phyloP scores from a whole-genome alignment of 2,329 filamentous ascomycete species.

The Penicillium crustosum region DNA sequence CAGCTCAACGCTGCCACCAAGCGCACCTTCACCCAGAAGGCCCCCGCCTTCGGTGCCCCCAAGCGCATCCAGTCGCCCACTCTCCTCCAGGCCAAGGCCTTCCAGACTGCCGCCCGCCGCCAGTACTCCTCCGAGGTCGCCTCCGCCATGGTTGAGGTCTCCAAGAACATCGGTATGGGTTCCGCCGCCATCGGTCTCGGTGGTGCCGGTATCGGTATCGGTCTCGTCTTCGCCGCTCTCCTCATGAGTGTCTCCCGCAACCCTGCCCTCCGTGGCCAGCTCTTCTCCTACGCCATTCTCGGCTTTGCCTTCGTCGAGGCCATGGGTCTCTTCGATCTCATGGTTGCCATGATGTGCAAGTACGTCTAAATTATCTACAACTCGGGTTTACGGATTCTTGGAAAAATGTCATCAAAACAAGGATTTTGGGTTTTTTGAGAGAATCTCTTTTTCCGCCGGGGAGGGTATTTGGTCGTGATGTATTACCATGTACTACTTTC shows the following conservation, averaged over 20 bases:
- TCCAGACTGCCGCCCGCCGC: slow-evolving; percentile 62
- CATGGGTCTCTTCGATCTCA: slow-evolving; percentile 74
- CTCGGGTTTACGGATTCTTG: slow-evolving; percentile 14
- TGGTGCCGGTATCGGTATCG: slow-evolving; percentile 92
- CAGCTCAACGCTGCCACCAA: slow-evolving; percentile 66
- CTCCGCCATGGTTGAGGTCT: slow-evolving; percentile 81
- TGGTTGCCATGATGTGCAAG: slow-evolving; percentile 94
- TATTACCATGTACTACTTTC: slow-evolving; percentile 35
- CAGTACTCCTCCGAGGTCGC: slow-evolving; percentile 87
- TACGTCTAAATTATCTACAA: slow-evolving; percentile 55
- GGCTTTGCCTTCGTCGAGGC: slow-evolving; percentile 94
- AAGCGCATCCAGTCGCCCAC: slow-evolving; percentile 70
- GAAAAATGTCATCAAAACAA: slow-evolving; percentile 13
- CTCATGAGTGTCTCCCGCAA: slow-evolving; percentile 89
- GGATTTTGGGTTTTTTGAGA: slow-evolving; percentile 11
- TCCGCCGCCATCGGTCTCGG: slow-evolving; percentile 87
- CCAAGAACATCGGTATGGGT: slow-evolving; percentile 88
- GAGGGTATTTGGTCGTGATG: slow-evolving; percentile 34
- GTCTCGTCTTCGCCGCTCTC: slow-evolving; percentile 88
- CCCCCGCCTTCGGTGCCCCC: slow-evolving; percentile 62
- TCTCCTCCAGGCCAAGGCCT: slow-evolving; percentile 65
- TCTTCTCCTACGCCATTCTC: slow-evolving; percentile 94
- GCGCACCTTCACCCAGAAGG: slow-evolving; percentile 61
- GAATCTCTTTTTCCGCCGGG: slow-evolving; percentile 23
- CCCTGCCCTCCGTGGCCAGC: slow-evolving; percentile 90